Evolutionary conservation across 495 filamentous ascomycete species (phyloP), one percentile per base, ranked within the genome.

Genomic region (Tricharina praecox): DNA sequence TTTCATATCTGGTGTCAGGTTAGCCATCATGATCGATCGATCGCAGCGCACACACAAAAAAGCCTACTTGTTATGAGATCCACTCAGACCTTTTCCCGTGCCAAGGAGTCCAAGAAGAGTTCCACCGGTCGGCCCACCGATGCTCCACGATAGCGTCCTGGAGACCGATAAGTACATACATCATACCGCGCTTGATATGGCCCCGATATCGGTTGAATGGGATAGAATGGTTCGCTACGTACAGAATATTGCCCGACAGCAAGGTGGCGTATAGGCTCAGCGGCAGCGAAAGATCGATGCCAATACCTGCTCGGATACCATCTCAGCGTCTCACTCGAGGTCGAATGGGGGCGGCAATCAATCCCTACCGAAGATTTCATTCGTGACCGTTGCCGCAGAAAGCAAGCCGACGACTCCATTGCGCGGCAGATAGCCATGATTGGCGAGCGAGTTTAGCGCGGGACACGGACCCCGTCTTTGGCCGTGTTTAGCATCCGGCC

Each of bases 341-440:
- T 5, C 36, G 15, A 39, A 15, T 15, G 28, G 28, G 28, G 28
- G 3, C 24, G 40, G 13, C 7, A 24, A n/a, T 13, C 3, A 24
- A n/a, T 13, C 3, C 40, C 20, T 24, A 43, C 42, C 23, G 43
- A 43, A 36, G 37, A 60, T 36, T 37, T 66, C 59, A 46, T 63
- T 54, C 7, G 51, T 54, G 13, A 56, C 51, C 7, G 53, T 53
- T 7, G 56, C 32, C 4, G 42, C 63, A 0, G 52, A 45, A 50
- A 19, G 51, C 56, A 18, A 21, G 55, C 60, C 47, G 19, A 58
- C 50, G n/a, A 64, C 54, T 33, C 75, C 74, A 53, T 70, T 66
- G 35, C 63, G 72, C 1, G 70, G 67, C 13, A 78, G 63, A 49
- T 72, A 76, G 42, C 63, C 65, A 55, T 76, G 72, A 61, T 76